Evolutionary conservation across 1,284 basidiomycete species (phyloP).

Genomic region (Cutaneotrichosporon mucoides): DNA sequence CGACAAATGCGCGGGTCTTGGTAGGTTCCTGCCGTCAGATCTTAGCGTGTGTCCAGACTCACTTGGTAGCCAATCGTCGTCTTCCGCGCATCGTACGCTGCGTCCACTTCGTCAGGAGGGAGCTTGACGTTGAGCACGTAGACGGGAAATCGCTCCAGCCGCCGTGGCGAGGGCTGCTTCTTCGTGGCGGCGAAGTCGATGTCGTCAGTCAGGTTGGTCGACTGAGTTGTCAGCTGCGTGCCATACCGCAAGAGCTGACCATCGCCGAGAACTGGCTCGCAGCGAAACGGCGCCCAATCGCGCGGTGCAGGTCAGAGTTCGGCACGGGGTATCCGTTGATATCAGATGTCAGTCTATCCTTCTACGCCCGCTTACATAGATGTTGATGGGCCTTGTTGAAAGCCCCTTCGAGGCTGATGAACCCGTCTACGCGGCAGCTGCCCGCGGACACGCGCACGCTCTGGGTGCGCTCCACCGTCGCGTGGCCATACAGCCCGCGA

Average conservation of each 20-base stretch:
- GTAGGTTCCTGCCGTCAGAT: constrained; percentile 55
- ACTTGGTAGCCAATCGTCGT: constrained; percentile 64
- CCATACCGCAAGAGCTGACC: constrained; percentile 4
- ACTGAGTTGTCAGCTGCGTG: constrained; percentile 5
- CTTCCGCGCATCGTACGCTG: constrained; percentile 72
- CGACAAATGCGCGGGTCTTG: constrained; percentile 57
- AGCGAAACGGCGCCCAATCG: constrained; percentile 63
- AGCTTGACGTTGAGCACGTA: constrained; percentile 73
- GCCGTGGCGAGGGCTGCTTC: constrained; percentile 65
- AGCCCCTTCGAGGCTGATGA: constrained; percentile 71
- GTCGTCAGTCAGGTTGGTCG: constrained; percentile 45
- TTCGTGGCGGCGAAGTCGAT: not conserved
- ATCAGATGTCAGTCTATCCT: constrained; percentile 59
- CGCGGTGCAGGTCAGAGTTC: constrained; percentile 59
- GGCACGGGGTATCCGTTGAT: constrained; percentile 74
- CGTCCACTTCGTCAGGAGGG: constrained; percentile 64
- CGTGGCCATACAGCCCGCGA: constrained; percentile 30
- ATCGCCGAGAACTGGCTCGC: constrained; percentile 29
- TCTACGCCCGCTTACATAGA: too few relatives aligned
- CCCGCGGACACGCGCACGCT: constrained; percentile 57
- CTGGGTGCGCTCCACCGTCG: constrained; percentile 55
- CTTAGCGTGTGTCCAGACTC: constrained; percentile 17
- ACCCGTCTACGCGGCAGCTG: constrained; percentile 64
- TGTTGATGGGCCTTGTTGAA: constrained; percentile 73
- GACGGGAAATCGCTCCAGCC: constrained; percentile 64